These are phyloP conservation scores for Calonectria pteridis DNA, from an alignment of 2,329 filamentous ascomycete species.

Conservation along the genomic window DNA sequence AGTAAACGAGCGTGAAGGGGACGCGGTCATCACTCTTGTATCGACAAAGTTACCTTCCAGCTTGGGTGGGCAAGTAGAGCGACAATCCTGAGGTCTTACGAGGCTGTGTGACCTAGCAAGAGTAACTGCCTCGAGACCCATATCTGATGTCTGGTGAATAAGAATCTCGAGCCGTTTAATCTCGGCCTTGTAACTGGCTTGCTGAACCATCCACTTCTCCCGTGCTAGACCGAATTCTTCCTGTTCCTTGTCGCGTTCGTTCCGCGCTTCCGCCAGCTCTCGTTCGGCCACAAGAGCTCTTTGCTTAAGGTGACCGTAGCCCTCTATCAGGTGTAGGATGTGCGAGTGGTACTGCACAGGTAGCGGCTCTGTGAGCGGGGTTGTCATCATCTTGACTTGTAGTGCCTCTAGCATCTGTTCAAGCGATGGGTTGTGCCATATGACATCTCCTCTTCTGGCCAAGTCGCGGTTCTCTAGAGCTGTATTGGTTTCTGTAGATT, in stretches of 20 bases:
- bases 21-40: background rate
- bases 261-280: constrained; percentile 54
- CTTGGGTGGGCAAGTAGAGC: background rate
- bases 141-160: constrained; percentile 53
- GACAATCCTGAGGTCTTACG: constrained; percentile 26
- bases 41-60: background rate
- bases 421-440: constrained; percentile 57
- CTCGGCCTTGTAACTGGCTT: constrained; percentile 45
- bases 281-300: constrained; percentile 50
- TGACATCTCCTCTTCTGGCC: constrained; percentile 34
- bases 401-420: constrained; percentile 59
- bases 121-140: constrained; percentile 59
- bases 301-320: constrained; percentile 46
- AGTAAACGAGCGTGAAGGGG: background rate
- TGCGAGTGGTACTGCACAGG: constrained; percentile 58
- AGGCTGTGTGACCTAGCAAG: constrained; percentile 58
- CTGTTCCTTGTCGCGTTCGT: constrained; percentile 45
- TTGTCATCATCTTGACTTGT: constrained; percentile 57
- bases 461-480: constrained; percentile 34
- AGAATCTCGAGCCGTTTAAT: constrained; percentile 49
- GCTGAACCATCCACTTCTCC: constrained; percentile 39
- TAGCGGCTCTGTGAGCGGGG: constrained; percentile 49
- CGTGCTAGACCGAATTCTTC: constrained; percentile 48
- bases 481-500: constrained; percentile 3
- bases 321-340: constrained; percentile 54